Base-by-base conservation (phyloP, 2,329 filamentous ascomycete genomes). In the Gliomastix tumulicola region DNA sequence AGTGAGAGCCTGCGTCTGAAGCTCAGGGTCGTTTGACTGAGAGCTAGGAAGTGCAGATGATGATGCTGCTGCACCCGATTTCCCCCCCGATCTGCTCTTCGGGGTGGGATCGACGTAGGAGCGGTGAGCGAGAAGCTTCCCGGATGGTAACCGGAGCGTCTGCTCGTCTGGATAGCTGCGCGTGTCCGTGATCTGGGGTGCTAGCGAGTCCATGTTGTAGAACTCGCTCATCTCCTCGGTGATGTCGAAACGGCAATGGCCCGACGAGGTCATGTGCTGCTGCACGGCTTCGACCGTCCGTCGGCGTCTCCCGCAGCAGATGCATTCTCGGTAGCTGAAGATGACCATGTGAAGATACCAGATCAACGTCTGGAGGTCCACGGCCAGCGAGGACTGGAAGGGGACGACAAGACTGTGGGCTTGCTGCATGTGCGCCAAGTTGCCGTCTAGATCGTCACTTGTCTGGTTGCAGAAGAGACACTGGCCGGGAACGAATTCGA, bases 201-300 rank as follows among this genome's bases (percentile, higher is more conserved):
- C 20, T 17, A 5, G 7, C 10, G 25, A 16, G 11, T 25, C 7
- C 28, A 40, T 46, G 9, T 66, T 54, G 36, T 64, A 70, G 35
- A 69, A 68, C n/a, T 63, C 57, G 12, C 48, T 43, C 35, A 56
- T 59, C 30, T 69, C 64, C 1, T 50, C 47, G 0, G 50, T 36
- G 1, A 65, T 44, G 21, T 68, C 55, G 25, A 71, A 53, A 17
- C 50, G 59, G 44, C 69, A 74, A 39, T 74, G 69, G 0, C 66
- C 63, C 33, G 68, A 72, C 3, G 52, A 59, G 0, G 52, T 44
- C 69, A 74, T 74, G 37, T 74, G 73, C 23, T 71, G 67, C 42
- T 70, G 68, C 0, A 66, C 63, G 0, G 61, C 72, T 34, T 68
- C 55, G 0, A 56, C 52, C 0, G 63, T 68, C 1, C 49, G 48